A percentile compares a stretch with the other conserved stretches of the same genome.
phyloP scores from a whole-genome alignment of 352 stramenopile species.

The Phytophthora melonis region DNA sequence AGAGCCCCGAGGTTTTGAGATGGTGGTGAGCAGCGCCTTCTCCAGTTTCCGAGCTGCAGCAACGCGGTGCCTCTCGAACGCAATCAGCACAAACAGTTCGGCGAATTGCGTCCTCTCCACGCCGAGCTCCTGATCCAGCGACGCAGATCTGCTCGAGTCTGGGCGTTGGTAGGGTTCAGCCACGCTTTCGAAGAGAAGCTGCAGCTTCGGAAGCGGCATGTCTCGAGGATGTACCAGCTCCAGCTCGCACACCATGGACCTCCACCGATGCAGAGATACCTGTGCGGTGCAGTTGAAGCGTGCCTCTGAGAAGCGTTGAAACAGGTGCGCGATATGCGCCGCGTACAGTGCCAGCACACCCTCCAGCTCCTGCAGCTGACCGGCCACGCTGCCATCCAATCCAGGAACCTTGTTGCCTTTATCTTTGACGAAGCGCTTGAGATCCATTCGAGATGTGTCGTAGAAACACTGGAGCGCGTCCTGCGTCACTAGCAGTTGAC shows the following conservation, averaged over 20 bases:
- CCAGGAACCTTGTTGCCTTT: neutral
- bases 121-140: constrained; percentile 34
- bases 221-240: constrained; percentile 32
- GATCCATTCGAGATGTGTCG: constrained; percentile 27
- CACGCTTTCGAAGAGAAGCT: constrained; percentile 38
- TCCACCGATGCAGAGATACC: constrained; percentile 47
- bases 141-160: neutral
- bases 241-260: constrained; percentile 46
- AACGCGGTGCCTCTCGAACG: constrained; percentile 33
- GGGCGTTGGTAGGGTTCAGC: neutral
- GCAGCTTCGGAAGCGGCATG: constrained; percentile 33
- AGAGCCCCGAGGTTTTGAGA: neutral
- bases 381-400: neutral
- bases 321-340: constrained; percentile 54
- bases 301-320: constrained; percentile 43
- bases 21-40: constrained; percentile 9
- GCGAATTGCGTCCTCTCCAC: constrained; percentile 36
- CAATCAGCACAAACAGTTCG: constrained; percentile 43
- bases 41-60: constrained; percentile 13
- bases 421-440: constrained; percentile 7
- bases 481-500: neutral
- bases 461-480: constrained; percentile 40
- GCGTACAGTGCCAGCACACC: constrained; percentile 53
- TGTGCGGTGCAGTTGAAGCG: constrained; percentile 36
- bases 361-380: constrained; percentile 38